Evolutionary conservation across 306 rosid genomes (phyloP).

Genomic region (Corylus heterophylla): DNA sequence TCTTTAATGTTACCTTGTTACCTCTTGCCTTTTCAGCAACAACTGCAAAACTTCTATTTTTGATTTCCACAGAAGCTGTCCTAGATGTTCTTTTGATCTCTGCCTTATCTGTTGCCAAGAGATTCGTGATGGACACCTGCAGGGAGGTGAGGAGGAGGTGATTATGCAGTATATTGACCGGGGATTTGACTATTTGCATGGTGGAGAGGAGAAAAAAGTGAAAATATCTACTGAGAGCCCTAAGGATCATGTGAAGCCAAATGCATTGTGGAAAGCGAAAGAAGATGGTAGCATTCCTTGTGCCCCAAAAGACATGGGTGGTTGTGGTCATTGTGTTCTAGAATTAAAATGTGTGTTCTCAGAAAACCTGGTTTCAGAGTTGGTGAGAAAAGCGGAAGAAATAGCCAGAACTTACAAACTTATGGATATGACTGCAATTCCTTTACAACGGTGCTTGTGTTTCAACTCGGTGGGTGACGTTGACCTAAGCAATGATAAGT

Average conservation of each 20-base stretch:
- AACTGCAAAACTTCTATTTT: slow-evolving; percentile 81
- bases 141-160: slow-evolving; percentile 51
- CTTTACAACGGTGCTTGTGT: slow-evolving; percentile 48
- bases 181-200: slow-evolving; percentile 59
- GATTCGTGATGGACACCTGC: slow-evolving; percentile 60
- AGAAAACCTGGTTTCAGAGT: slow-evolving; percentile 36
- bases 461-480: slow-evolving; percentile 16
- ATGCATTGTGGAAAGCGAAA: slow-evolving; percentile 49
- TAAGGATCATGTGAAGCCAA: slow-evolving; percentile 27
- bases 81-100: slow-evolving; percentile 66
- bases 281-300: slow-evolving; percentile 73
- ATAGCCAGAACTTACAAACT: slow-evolving; percentile 36
- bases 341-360: slow-evolving; percentile 55
- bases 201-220: background rate
- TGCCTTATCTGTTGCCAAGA: slow-evolving; percentile 83
- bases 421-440: slow-evolving; percentile 25
- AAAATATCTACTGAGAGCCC: background rate
- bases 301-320: slow-evolving; percentile 44
- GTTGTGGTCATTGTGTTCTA: slow-evolving; percentile 50
- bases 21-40: slow-evolving; percentile 48
- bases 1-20: background rate
- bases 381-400: slow-evolving; percentile 62
- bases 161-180: slow-evolving; percentile 27
- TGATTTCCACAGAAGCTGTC: slow-evolving; percentile 78
- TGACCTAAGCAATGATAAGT: slow-evolving; percentile 12